Evolutionary conservation across 73 alveolate genomes (phyloP), one percentile per base, ranked within the genome.

Genomic region (Tetrahymena elliotti): DNA sequence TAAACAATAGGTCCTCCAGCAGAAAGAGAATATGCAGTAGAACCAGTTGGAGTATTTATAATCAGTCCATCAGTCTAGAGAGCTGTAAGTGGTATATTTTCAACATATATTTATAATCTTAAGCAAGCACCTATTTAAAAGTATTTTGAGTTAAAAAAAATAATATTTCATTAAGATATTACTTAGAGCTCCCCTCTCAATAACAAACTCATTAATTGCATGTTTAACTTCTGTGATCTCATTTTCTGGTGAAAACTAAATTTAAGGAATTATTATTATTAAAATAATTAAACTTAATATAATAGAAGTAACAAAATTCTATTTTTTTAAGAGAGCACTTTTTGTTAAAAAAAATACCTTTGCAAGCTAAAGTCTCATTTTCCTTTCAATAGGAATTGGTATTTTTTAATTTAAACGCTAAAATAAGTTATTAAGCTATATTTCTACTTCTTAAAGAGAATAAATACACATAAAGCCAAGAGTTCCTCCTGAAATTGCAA

Each of bases 1-100:
- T 98, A 98, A 95, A 99, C 98, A 52, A 99, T 99, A 47, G 99
- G 98, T 6, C 99, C 99, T 52, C 99, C 99, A n/a, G 99, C 99
- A 39, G 99, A 96, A 93, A 99, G 92, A 93, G 98, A 97, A 96
- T 99, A 99, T 4, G 99, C 99, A 0, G 99, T 99, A 22, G 99
- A 98, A 12, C 99, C 99, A 4, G 99, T 98, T 0, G 99, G 99
- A 1, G 99, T 98, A 34, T 99, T 96, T 18, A 98, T 96, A 84
- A 99, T 99, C 4, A 99, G 95, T 53, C 99, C 99, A 68, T 96
- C 98, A 24, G 94, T 93, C 8, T 94, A 84, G 3, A 94, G 93
- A 39, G 93, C 95, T 6, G 96, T 94, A 33, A 94, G 92, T 12
- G 93, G 88, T 52, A 84, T 83, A 53, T 94, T 92, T n/a, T 94